These are phyloP conservation scores for Triticum dicoccoides DNA, from an alignment of 176 grass and related monocot genomes.

Conservation along the genomic window DNA sequence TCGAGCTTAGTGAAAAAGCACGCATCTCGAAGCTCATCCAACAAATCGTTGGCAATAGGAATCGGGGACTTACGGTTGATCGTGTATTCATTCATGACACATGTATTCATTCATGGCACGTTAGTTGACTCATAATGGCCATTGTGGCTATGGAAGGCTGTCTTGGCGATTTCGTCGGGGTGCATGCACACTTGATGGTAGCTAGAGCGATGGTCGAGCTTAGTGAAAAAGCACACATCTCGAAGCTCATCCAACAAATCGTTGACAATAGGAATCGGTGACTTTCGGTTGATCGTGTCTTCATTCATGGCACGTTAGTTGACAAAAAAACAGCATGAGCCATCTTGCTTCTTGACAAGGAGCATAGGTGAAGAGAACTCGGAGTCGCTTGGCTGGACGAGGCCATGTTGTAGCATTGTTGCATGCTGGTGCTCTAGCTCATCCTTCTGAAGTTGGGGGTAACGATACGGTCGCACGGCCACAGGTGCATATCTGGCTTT, in stretches of 20 bases:
- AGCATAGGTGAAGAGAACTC: not conserved
- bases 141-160: too few relatives aligned
- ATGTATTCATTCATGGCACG: not conserved
- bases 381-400: not conserved
- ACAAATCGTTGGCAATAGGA: not conserved
- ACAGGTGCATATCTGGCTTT: accelerated
- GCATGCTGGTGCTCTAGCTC: not conserved
- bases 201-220: not conserved
- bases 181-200: not conserved
- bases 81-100: not conserved
- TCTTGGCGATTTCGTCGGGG: not conserved
- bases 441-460: not conserved
- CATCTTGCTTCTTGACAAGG: not conserved
- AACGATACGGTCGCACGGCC: not conserved
- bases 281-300: not conserved
- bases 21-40: not conserved
- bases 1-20: not conserved
- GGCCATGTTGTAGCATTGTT: not conserved
- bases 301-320: not conserved
- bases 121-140: not conserved
- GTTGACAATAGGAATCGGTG: not conserved
- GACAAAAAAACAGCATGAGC: not conserved
- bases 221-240: too few relatives aligned
- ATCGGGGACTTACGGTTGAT: not conserved
- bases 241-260: not conserved